Evolutionary conservation across 139 green algal species (phyloP).

Genomic region (Closterium sp.): DNA sequence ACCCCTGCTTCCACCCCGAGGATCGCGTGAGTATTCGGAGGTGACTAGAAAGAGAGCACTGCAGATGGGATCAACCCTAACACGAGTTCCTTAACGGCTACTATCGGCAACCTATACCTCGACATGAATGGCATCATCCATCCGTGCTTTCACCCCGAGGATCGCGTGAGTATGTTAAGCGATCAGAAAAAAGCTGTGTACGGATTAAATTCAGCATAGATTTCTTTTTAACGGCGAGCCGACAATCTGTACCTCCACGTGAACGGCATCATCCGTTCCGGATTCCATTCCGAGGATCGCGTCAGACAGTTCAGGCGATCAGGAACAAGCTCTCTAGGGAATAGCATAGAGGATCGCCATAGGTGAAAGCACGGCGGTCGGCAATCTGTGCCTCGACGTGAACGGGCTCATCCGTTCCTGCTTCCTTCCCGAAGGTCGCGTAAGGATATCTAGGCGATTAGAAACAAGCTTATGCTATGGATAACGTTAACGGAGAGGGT

Average conservation of each 20-base stretch:
- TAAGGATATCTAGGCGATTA: slow-evolving; percentile 48
- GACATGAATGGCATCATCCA: slow-evolving; percentile 99
- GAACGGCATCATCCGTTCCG: slow-evolving; percentile 99
- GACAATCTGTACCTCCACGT: slow-evolving; percentile 99
- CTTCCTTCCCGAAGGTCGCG: slow-evolving; percentile 96
- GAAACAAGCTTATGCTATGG: slow-evolving; percentile 78
- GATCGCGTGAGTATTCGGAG: slow-evolving; percentile 71
- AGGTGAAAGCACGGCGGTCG: slow-evolving; percentile 97
- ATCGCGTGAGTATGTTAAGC: slow-evolving; percentile 57
- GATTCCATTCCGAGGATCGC: slow-evolving; percentile 98
- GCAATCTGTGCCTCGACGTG: slow-evolving; percentile 99
- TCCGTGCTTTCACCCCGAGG: slow-evolving; percentile 99
- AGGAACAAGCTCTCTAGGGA: not conserved
- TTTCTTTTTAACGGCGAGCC: not conserved
- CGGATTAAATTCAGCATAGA: no score
- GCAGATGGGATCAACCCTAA: not conserved
- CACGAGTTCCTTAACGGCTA: slow-evolving; percentile 98
- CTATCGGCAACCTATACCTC: slow-evolving; percentile 98
- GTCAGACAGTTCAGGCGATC: no score
- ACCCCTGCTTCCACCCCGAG: slow-evolving; percentile 99
- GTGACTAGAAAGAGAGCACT: no score
- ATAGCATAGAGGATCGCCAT: no score
- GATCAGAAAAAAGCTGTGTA: no score
- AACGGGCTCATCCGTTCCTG: slow-evolving; percentile 99
- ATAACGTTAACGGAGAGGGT: slow-evolving; percentile 86